Conservation (phyloP, 2,329 filamentous ascomycete species). For the Fusarium sp. region DNA sequence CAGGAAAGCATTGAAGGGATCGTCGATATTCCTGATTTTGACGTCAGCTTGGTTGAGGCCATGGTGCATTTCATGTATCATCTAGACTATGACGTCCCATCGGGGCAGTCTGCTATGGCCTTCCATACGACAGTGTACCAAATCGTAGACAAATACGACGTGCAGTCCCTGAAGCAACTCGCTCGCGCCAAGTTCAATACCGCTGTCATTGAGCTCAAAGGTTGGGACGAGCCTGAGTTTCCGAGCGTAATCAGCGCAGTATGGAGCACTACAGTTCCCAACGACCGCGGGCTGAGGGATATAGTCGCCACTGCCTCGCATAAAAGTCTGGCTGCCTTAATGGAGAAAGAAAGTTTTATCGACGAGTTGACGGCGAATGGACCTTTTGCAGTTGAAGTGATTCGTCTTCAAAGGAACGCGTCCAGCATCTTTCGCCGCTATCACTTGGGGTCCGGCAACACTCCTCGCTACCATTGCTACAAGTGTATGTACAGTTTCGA, state of each 20-base stretch:
- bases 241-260: fast-evolving
- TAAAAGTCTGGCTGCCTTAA: fast-evolving
- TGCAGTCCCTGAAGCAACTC: not conserved
- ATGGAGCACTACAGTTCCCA: fast-evolving
- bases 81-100: fast-evolving
- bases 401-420: not conserved
- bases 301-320: fast-evolving
- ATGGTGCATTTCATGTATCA: not conserved
- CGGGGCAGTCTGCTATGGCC: fast-evolving
- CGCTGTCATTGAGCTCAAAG: fast-evolving
- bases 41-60: fast-evolving
- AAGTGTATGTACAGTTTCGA: too few species aligned
- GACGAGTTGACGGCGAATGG: fast-evolving
- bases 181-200: fast-evolving
- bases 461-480: too few species aligned
- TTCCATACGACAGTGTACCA: not conserved
- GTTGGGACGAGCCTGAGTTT: not conserved
- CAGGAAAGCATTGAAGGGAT: not conserved
- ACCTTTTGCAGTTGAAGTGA: fast-evolving
- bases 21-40: not conserved
- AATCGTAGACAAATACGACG: not conserved
- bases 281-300: fast-evolving
- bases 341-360: fast-evolving
- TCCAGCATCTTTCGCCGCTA: too few species aligned
- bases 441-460: too few species aligned